phyloP scores from a whole-genome alignment of 768 basidiomycete genomes.

The Collybiopsis luxurians region DNA sequence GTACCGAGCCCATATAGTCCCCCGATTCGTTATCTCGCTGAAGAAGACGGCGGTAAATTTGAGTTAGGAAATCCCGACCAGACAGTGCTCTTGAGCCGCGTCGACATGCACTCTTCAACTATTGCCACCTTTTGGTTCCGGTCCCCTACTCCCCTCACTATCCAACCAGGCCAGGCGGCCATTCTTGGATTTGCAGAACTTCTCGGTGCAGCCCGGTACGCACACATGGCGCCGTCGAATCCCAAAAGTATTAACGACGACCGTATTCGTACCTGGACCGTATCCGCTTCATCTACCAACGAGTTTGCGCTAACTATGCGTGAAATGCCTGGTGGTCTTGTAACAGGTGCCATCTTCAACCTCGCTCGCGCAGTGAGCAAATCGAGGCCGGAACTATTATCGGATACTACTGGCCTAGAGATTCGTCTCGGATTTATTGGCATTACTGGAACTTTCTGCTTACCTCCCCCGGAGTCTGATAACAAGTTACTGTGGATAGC shows the following conservation, averaged over 20 bases:
- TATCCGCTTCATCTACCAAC: slow-evolving; percentile 35
- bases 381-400: slow-evolving; percentile 37
- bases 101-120: slow-evolving; percentile 42
- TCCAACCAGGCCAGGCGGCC: slow-evolving; percentile 49
- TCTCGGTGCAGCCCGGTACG: slow-evolving; percentile 43
- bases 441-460: slow-evolving; percentile 49
- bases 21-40: slow-evolving; percentile 48
- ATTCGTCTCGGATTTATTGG: slow-evolving; percentile 49
- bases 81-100: slow-evolving; percentile 34
- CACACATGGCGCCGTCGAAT: slow-evolving; percentile 48
- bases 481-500: slow-evolving; percentile 52
- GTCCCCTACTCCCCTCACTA: slow-evolving; percentile 26
- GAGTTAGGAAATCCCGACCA: slow-evolving; percentile 6
- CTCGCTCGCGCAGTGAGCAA: slow-evolving; percentile 42
- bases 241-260: slow-evolving; percentile 55
- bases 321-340: slow-evolving; percentile 46
- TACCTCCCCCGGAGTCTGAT: slow-evolving; percentile 18
- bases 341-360: slow-evolving; percentile 55
- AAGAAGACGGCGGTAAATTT: slow-evolving; percentile 34
- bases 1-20: slow-evolving; percentile 56
- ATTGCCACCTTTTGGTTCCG: slow-evolving; percentile 56
- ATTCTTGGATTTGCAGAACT: slow-evolving; percentile 53
- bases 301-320: slow-evolving; percentile 53
- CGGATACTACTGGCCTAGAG: slow-evolving; percentile 34
- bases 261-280: slow-evolving; percentile 63